These are phyloP conservation scores for Hirschfeldia incana DNA, from an alignment of 345 rosid genomes.

Conservation along the genomic window DNA sequence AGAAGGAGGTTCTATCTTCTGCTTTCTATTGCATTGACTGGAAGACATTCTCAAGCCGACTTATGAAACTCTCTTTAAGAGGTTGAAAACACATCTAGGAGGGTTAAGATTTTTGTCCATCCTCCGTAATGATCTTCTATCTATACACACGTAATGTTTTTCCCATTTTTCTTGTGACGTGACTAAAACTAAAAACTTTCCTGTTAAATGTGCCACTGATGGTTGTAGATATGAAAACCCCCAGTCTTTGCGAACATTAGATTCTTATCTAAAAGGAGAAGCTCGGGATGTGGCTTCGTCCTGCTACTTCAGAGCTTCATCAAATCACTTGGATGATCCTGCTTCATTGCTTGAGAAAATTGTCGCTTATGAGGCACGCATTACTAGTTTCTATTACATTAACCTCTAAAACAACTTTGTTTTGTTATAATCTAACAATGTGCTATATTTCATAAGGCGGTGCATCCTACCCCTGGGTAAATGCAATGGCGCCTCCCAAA, in stretches of 20 bases:
- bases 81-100: constrained; percentile 79
- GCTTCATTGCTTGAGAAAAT: constrained; percentile 93
- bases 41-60: constrained; percentile 78
- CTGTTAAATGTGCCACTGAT: constrained; percentile 18
- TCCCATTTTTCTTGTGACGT: constrained; percentile 14
- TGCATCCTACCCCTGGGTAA: constrained; percentile 93
- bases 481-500: constrained; percentile 85
- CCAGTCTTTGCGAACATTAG: no score
- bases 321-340: constrained; percentile 90
- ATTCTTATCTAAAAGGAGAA: constrained; percentile 43
- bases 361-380: constrained; percentile 83
- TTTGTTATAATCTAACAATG: neutral
- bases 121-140: constrained; percentile 80
- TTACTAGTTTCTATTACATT: neutral
- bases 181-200: neutral
- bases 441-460: constrained; percentile 54
- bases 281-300: constrained; percentile 89
- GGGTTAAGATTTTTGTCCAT: constrained; percentile 76
- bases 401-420: no score
- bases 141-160: constrained; percentile 61
- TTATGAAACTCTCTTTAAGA: constrained; percentile 80
- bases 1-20: constrained; percentile 49
- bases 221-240: no score
- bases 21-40: constrained; percentile 75
- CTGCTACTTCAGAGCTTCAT: constrained; percentile 87